Evolutionary conservation across 257 asterid species (phyloP), one percentile per base, ranked within the genome.

Genomic region (Avicennia marina): DNA sequence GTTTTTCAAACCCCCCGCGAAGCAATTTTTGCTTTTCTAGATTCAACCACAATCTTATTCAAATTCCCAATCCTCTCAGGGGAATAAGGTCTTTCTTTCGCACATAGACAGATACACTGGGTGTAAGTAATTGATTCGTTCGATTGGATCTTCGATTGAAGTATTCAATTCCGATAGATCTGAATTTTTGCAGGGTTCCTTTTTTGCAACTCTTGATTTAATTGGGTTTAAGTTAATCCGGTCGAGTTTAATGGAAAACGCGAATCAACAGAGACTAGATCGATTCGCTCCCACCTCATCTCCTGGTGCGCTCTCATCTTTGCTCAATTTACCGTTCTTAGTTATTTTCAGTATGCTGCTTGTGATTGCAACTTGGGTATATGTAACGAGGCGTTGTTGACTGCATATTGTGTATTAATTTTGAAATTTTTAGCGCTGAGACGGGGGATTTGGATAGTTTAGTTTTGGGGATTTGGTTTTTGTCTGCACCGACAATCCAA

Each of bases 1-100:
- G 64, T 64, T 62, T 74, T 75, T 78, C 84, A 78, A 78, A 78
- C 85, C 79, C 81, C 81, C 85, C 81, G 85, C 81, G 85, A 72
- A 74, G 72, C 71, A 59, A 54, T 13, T 57, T 36, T 58, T 43
- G 20, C 56, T 32, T 25, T 56, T 64, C 60, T 57, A 27, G 69
- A 58, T 63, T 61, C 38, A 40, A 56, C 51, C 45, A 36, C 53
- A 26, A 52, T 4, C 58, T 45, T 49, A 53, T 22, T 19, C 45
- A 6, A 32, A 63, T 69, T 52, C 60, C 62, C 70, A 56, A 34
- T 63, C 44, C 2, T 7, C 50, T 39, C 34, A 49, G 62, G 20
- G 40, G 60, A 19, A 46, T 19, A 29, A 42, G 55, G 71, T 66
- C 13, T 60, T 63, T 56, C 18, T 65, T 24, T 31, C 22, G 57